phyloP scores from a whole-genome alignment of 345 rosid genomes.

The Eucalyptus globulus region DNA sequence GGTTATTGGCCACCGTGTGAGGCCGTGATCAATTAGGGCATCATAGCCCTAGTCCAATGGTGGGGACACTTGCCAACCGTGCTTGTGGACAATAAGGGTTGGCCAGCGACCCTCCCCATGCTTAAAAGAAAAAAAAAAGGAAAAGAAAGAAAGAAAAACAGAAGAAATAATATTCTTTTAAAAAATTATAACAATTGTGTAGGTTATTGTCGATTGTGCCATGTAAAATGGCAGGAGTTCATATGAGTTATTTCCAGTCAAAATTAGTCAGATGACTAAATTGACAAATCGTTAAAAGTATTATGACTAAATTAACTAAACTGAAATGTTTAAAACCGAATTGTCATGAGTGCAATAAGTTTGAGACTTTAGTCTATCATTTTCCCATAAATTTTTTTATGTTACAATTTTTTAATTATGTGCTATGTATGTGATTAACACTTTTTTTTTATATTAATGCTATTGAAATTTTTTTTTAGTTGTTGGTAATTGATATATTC shows the following conservation, averaged over 20 bases:
- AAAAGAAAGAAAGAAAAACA: neutral
- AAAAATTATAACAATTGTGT: too few relatives aligned
- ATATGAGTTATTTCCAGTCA: neutral
- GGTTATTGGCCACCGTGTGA: neutral
- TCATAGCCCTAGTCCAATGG: neutral
- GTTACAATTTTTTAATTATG: neutral
- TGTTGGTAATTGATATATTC: neutral
- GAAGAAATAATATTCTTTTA: too few relatives aligned
- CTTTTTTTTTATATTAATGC: neutral
- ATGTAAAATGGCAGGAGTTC: neutral
- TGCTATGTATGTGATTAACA: neutral
- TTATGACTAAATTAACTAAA: too few relatives aligned
- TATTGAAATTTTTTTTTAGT: neutral
- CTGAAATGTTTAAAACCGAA: neutral
- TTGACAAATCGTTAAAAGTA: too few relatives aligned
- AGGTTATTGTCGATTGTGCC: neutral
- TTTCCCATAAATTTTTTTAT: neutral
- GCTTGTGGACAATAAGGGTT: too few relatives aligned
- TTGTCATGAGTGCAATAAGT: neutral
- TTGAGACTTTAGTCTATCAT: neutral
- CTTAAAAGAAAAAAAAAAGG: neutral
- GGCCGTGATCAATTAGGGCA: neutral
- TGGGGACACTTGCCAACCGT: neutral
- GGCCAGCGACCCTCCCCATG: neutral
- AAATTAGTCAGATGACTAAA: neutral